Percentiles rank a stretch among this genome's conserved stretches.
Evolutionary conservation across 306 rosid genomes (phyloP).

Genomic region (Abrus pulchellus): DNA sequence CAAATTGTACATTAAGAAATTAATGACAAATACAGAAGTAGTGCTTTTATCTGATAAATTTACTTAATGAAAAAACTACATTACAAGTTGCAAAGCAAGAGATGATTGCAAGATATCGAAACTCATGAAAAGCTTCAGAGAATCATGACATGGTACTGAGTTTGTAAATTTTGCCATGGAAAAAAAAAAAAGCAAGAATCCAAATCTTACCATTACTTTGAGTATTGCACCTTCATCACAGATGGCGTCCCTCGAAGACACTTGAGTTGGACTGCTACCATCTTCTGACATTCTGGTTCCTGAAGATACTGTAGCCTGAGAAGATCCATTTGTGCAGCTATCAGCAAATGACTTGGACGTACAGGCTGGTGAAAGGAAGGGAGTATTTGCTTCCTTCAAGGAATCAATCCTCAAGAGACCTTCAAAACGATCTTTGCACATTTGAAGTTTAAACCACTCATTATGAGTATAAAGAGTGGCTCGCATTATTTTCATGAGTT

Average conservation of each 20-base stretch:
- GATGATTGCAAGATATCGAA: not conserved
- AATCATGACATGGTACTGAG: not conserved
- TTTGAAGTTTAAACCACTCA: conserved; percentile 98
- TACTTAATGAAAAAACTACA: not conserved
- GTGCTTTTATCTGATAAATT: not conserved
- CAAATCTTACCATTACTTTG: conserved; percentile 90
- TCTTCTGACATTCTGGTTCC: conserved; percentile 81
- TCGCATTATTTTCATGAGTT: conserved; percentile 92
- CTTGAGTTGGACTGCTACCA: conserved; percentile 90
- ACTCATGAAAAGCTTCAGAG: conserved; percentile 26
- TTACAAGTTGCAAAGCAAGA: not conserved
- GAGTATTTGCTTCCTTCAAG: conserved; percentile 77
- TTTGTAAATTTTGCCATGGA: not conserved
- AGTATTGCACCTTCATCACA: conserved; percentile 91
- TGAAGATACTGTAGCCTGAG: conserved; percentile 82
- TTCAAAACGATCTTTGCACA: conserved; percentile 97
- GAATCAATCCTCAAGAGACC: conserved; percentile 82
- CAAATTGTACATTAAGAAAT: not conserved
- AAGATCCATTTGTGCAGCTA: conserved; percentile 84
- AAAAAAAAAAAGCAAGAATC: not conserved
- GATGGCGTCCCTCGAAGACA: conserved; percentile 72
- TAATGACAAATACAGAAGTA: conserved; percentile 6
- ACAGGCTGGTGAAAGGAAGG: conserved; percentile 62
- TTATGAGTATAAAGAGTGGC: conserved; percentile 82
- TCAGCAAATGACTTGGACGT: conserved; percentile 74